Base-by-base conservation (phyloP, 306 rosid genomes). In the Hippophae gyantsensis region DNA sequence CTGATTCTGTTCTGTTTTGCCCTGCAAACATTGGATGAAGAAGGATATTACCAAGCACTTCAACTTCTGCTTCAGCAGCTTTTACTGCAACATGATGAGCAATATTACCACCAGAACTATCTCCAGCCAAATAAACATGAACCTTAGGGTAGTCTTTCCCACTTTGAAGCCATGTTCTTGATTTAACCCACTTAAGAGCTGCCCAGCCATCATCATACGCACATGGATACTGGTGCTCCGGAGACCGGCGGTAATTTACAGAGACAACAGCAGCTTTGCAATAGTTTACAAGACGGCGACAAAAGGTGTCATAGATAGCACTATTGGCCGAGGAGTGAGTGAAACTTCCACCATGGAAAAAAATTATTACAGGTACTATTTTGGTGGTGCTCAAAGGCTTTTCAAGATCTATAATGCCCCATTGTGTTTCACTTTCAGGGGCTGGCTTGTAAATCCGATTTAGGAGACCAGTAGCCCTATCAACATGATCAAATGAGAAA, bases 321-420 rank as follows among this genome's bases (percentile, higher is more conserved):
- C 85, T 86, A 55, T 85, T 86, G 59, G 97, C 97, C 2, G 97
- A 89, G 52, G 97, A 89, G 68, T 89, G 97, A 26, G 82, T 74
- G 84, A 89, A 89, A 64, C 97, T 89, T 60, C 97, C 97, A 18
- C 97, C 97, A 10, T 89, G 97, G 75, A 89, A 89, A 74, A 83
- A 89, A 3, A 89, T 51, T 54, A 89, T 86, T 26, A 89, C 89
- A 0, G 97, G 97, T 5, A 89, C 89, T 48, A 81, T 62, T 71
- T 76, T 54, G 6, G 85, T 75, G 14, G 77, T 65, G 71, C 87
- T 86, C 58, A 89, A 56, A 42, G 97, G 95, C 73, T 58, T 81
- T 52, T 78, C 85, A 3, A 89, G 79, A 68, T 86, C 86, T 47
- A 68, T 53, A 6, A 67, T 56, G 41, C 81, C 82, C 78, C 78